Percentiles rank a stretch among this genome's conserved stretches.
phyloP scores from a whole-genome alignment of 257 asterid genomes.

The Salvia splendens region DNA sequence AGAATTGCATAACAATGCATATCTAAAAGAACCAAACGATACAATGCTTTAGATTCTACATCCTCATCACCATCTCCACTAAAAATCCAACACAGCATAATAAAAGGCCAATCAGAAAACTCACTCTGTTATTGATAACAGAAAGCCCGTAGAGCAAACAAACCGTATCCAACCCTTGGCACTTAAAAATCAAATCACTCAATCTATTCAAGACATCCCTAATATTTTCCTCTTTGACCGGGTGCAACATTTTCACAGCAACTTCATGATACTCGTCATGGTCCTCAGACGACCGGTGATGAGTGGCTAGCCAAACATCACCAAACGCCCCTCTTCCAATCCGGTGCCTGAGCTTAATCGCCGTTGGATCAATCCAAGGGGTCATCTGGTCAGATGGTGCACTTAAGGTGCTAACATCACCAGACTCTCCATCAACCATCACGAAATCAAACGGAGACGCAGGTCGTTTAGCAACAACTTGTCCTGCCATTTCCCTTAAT shows the following conservation, averaged over 20 bases:
- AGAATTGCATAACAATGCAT: slow-evolving; percentile 80
- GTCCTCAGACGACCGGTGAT: slow-evolving; percentile 54
- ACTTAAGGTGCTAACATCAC: slow-evolving; percentile 39
- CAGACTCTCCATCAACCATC: slow-evolving; percentile 67
- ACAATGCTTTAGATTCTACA: slow-evolving; percentile 25
- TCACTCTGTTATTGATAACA: slow-evolving; percentile 66
- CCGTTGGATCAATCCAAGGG: slow-evolving; percentile 71
- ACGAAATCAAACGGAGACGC: slow-evolving; percentile 62
- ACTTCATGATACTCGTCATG: slow-evolving; percentile 77
- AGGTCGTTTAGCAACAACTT: slow-evolving; percentile 47
- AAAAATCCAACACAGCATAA: background rate
- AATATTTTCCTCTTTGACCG: slow-evolving; percentile 59
- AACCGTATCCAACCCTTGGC: slow-evolving; percentile 62
- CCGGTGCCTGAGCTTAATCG: slow-evolving; percentile 76
- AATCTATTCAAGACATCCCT: slow-evolving; percentile 55
- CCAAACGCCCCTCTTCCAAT: slow-evolving; percentile 88
- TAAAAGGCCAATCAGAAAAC: slow-evolving; percentile 24
- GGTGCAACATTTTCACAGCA: slow-evolving; percentile 77
- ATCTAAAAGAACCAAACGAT: slow-evolving; percentile 50
- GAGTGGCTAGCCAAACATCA: slow-evolving; percentile 90
- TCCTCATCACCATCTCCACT: background rate
- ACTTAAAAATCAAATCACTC: slow-evolving; percentile 51
- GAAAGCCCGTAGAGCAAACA: slow-evolving; percentile 68
- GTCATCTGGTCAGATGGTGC: slow-evolving; percentile 49
- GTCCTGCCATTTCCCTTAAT: slow-evolving; percentile 63